Conservation (phyloP, 1,139 yeast genomes). For the Protomyces lactucae-debilis region DNA sequence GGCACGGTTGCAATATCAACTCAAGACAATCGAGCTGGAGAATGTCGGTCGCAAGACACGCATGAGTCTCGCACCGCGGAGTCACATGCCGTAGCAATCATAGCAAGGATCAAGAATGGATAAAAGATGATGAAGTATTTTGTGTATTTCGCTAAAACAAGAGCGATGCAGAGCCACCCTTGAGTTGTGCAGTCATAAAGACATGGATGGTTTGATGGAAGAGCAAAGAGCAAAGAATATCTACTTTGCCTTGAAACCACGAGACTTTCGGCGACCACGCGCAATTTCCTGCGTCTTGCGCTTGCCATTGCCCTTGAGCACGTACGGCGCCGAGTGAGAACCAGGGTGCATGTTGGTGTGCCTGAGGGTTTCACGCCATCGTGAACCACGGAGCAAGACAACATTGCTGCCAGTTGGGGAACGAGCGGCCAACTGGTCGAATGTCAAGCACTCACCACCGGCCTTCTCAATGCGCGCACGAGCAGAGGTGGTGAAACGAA, state of each 20-base stretch:
- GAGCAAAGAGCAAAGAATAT: not conserved
- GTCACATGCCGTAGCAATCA: not conserved
- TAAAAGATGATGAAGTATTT: not conserved
- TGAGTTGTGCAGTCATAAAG: not conserved
- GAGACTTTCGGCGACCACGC: slow-evolving; percentile 98
- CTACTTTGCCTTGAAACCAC: slow-evolving; percentile 97
- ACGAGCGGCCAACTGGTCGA: slow-evolving; percentile 98
- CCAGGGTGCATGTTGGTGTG: slow-evolving; percentile 99
- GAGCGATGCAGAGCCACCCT: not conserved
- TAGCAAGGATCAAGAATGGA: not conserved
- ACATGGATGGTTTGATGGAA: not conserved
- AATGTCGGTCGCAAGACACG: slow-evolving; percentile 18
- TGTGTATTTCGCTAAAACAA: not conserved
- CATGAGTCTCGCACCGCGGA: slow-evolving; percentile 23
- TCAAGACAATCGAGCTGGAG: slow-evolving; percentile 18
- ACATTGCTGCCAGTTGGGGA: slow-evolving; percentile 99
- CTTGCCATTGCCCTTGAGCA: slow-evolving; percentile 41
- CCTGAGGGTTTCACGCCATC: slow-evolving; percentile 99
- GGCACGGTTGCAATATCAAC: slow-evolving; percentile 25
- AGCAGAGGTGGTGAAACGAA: slow-evolving; percentile 99
- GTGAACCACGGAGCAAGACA: slow-evolving; percentile 96
- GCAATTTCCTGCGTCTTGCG: slow-evolving; percentile 67
- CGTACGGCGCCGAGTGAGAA: slow-evolving; percentile 99
- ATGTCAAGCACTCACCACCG: slow-evolving; percentile 99
- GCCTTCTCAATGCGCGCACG: slow-evolving; percentile 94